These are phyloP conservation scores for Solanum raphanifolium DNA, from an alignment of 257 asterid genomes.

Conservation along the genomic window DNA sequence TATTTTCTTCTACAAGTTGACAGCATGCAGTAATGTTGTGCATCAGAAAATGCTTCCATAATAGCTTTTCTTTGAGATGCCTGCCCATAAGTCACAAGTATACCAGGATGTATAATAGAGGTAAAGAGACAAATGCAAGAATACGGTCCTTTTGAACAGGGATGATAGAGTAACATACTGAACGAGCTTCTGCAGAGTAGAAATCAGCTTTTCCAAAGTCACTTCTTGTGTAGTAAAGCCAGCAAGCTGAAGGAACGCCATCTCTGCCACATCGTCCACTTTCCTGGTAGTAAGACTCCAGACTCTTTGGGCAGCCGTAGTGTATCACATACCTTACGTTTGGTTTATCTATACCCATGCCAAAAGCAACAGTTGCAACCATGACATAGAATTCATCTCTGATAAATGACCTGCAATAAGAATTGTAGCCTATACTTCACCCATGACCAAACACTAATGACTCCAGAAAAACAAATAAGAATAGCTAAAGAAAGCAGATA, in stretches of 20 bases:
- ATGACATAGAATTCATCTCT: constrained; percentile 88
- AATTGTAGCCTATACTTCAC: background rate
- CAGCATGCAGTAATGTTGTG: constrained; percentile 68
- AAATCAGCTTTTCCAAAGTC: constrained; percentile 76
- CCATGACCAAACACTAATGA: background rate
- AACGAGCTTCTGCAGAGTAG: constrained; percentile 68
- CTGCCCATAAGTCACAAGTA: constrained; percentile 26
- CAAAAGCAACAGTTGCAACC: constrained; percentile 96
- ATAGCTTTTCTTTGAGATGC: constrained; percentile 72
- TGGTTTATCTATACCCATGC: constrained; percentile 98
- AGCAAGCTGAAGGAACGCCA: constrained; percentile 82
- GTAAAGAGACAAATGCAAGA: background rate
- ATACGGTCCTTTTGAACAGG: constrained; percentile 4
- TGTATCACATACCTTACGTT: constrained; percentile 83
- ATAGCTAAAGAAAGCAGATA: background rate
- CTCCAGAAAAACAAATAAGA: background rate
- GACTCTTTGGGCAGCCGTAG: constrained; percentile 95
- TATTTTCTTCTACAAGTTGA: constrained; percentile 87
- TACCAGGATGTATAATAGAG: background rate
- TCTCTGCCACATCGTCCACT: constrained; percentile 99
- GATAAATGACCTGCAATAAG: constrained; percentile 63
- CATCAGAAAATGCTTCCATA: constrained; percentile 66
- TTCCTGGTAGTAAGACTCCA: constrained; percentile 97
- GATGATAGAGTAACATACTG: constrained; percentile 33
- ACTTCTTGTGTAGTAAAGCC: constrained; percentile 72